Conservation (phyloP, 306 rosid genomes). For the Psophocarpus tetragonolobus region DNA sequence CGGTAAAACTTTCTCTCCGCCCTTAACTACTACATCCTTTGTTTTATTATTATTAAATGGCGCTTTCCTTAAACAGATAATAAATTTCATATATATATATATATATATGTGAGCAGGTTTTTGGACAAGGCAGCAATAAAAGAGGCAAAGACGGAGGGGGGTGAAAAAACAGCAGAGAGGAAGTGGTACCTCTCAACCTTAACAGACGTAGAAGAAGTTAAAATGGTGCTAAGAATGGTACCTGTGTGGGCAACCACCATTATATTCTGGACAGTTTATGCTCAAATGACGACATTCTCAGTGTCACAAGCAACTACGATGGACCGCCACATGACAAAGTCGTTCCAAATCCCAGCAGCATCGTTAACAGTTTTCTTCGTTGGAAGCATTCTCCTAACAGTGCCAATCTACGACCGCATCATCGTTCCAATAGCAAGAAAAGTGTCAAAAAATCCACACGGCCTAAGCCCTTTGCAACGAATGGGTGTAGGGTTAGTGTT, state of each 20-base stretch:
- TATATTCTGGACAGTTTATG: constrained; percentile 76
- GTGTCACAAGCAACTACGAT: constrained; percentile 82
- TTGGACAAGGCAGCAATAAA: constrained; percentile 86
- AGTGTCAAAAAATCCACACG: constrained; percentile 56
- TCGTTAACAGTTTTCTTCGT: constrained; percentile 76
- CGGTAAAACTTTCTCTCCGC: constrained; percentile 50
- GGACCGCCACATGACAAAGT: constrained; percentile 71
- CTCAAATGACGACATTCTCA: constrained; percentile 87
- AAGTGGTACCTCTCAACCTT: constrained; percentile 72
- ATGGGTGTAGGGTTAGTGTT: constrained; percentile 63
- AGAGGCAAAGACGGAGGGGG: constrained; percentile 18
- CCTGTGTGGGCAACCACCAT: constrained; percentile 93
- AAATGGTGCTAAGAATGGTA: constrained; percentile 59
- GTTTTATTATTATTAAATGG: too few relatives aligned
- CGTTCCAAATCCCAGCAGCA: constrained; percentile 71
- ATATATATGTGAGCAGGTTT: constrained; percentile 64
- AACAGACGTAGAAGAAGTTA: constrained; percentile 87
- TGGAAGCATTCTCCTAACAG: constrained; percentile 63
- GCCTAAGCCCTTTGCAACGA: constrained; percentile 69
- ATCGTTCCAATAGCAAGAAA: constrained; percentile 52
- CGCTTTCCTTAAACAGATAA: too few relatives aligned
- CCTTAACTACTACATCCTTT: too few relatives aligned
- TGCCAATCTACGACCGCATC: constrained; percentile 66
- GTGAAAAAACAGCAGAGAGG: constrained; percentile 4
- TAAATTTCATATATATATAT: too few relatives aligned